phyloP scores from a whole-genome alignment of 805 yeast genomes.

The Myxozyma vanderwaltii region DNA sequence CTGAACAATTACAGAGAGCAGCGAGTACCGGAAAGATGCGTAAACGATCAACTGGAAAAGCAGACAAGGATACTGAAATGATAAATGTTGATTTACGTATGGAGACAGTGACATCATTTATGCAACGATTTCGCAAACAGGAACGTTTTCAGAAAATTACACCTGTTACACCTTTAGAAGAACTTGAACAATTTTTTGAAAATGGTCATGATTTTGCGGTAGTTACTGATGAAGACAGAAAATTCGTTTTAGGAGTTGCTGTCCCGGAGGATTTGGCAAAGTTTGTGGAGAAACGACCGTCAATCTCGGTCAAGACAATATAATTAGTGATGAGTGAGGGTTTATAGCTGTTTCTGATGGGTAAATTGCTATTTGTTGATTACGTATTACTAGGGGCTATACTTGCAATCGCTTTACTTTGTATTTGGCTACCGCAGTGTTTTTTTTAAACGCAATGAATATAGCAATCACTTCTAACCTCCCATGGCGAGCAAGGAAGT shows the following conservation, averaged over 20 bases:
- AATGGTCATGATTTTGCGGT: conserved; percentile 57
- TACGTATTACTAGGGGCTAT: too few relatives aligned
- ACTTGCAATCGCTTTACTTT: too few relatives aligned
- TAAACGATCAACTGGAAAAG: not conserved
- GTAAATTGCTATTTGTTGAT: not conserved
- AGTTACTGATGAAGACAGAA: conserved; percentile 55
- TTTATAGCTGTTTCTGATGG: not conserved
- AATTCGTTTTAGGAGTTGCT: conserved; percentile 61
- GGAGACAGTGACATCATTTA: conserved; percentile 20
- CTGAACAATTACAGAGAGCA: conserved; percentile 45
- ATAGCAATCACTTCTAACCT: too few relatives aligned
- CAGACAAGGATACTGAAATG: conserved; percentile 36
- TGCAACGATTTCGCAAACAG: conserved; percentile 38
- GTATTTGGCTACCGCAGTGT: too few relatives aligned
- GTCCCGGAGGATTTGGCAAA: conserved; percentile 52
- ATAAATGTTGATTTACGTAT: conserved; percentile 16
- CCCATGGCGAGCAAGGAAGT: too few relatives aligned
- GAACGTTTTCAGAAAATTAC: conserved; percentile 49
- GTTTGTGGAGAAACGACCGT: conserved; percentile 50
- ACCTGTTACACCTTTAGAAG: conserved; percentile 58
- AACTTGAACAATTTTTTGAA: conserved; percentile 52
- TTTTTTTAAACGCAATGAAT: too few relatives aligned
- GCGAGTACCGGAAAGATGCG: conserved; percentile 37
- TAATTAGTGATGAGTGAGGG: too few relatives aligned
- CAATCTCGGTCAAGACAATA: conserved; percentile 6